These are phyloP conservation scores for Nelumbo lutea DNA, from an alignment of 164 flowering plant genomes.

Conservation along the genomic window DNA sequence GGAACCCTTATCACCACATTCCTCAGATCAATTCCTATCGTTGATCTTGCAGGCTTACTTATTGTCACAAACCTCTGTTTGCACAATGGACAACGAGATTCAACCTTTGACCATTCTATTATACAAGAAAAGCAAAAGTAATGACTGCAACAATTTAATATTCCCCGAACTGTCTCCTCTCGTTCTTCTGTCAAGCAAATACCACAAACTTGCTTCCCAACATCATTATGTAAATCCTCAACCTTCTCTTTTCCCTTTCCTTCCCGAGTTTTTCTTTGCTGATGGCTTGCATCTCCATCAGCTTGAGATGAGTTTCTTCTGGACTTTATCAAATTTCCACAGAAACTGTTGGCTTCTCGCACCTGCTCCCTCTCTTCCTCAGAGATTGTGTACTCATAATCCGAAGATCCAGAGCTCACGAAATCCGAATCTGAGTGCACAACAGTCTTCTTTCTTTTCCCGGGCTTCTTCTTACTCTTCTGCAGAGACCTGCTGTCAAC, in stretches of 20 bases:
- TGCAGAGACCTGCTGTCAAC: constrained; percentile 16
- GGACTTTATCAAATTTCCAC: constrained; percentile 26
- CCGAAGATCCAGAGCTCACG: constrained; percentile 56
- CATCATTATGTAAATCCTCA: constrained; percentile 37
- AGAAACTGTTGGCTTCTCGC: constrained; percentile 51
- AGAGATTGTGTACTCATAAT: constrained; percentile 65
- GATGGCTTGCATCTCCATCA: constrained; percentile 16
- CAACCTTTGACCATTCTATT: constrained; percentile 97
- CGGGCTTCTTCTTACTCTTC: constrained; percentile 13
- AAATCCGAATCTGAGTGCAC: constrained; percentile 64
- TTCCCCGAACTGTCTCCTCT: constrained; percentile 62
- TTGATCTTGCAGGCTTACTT: constrained; percentile 51
- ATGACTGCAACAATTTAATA: constrained; percentile 79
- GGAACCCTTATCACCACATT: constrained; percentile 63
- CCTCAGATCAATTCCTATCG: constrained; percentile 51
- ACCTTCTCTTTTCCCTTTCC: constrained; percentile 79
- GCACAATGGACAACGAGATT: constrained; percentile 95
- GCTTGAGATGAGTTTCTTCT: constrained; percentile 44
- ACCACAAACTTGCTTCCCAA: constrained; percentile 79
- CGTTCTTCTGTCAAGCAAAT: constrained; percentile 94
- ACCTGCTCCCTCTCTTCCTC: constrained; percentile 91
- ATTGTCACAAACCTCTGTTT: constrained; percentile 84
- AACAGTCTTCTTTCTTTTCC: constrained; percentile 16
- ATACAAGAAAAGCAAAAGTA: constrained; percentile 90
- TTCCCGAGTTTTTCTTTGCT: constrained; percentile 22